Evolutionary conservation across 371 early-diverging fungal species (phyloP).

Genomic region (Mortierella sp.): DNA sequence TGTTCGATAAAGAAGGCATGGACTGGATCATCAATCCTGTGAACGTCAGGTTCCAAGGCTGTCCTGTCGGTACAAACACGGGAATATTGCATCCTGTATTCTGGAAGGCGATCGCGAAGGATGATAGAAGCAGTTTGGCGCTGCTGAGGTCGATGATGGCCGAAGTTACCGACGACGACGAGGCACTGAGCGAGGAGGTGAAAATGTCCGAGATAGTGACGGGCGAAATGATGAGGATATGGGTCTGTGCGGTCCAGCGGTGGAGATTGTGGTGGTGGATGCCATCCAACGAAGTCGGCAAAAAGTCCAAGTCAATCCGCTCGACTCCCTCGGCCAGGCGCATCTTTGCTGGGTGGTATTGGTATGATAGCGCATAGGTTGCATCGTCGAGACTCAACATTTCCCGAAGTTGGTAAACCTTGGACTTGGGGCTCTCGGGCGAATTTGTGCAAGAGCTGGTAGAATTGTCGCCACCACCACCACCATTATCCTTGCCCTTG

Average conservation of each 20-base stretch:
- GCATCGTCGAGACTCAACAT: constrained; percentile 53
- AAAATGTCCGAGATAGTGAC: constrained; percentile 58
- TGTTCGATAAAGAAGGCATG: neutral
- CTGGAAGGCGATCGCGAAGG: constrained; percentile 83
- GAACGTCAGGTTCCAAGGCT: constrained; percentile 67
- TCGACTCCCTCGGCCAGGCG: constrained; percentile 27
- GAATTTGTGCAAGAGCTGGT: neutral
- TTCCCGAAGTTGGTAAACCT: constrained; percentile 36
- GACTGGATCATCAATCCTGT: constrained; percentile 43
- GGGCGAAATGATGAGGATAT: constrained; percentile 53
- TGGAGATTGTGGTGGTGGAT: constrained; percentile 40
- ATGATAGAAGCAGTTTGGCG: constrained; percentile 77
- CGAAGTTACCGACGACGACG: constrained; percentile 35
- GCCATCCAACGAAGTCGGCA: constrained; percentile 39
- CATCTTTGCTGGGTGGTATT: constrained; percentile 50
- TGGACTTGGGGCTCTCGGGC: neutral
- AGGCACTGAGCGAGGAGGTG: constrained; percentile 27
- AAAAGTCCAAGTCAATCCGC: constrained; percentile 46
- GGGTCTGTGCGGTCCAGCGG: constrained; percentile 54
- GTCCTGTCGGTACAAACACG: constrained; percentile 83
- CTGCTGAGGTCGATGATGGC: constrained; percentile 71
- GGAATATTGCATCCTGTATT: constrained; percentile 82
- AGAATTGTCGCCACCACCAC: neutral
- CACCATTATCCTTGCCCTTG: neutral
- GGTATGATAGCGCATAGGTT: constrained; percentile 49